A percentile compares a stretch with the other conserved stretches of the same genome.
Conservation (phyloP, 2,329 filamentous ascomycete species). For the Ophiostoma fasciatum region DNA sequence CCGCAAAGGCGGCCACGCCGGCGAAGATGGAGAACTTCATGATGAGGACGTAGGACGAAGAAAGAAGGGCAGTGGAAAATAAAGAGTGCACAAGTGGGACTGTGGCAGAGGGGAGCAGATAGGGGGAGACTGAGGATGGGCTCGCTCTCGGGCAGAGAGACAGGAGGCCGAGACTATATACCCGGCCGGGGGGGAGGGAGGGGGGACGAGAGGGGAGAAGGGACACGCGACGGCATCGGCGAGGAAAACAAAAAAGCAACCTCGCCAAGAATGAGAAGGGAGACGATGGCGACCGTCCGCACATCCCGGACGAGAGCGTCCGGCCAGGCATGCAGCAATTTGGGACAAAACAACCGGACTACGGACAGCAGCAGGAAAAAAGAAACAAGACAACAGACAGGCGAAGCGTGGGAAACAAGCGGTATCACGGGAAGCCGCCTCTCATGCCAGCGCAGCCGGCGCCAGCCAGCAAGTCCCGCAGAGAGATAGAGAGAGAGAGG, state of each 20-base stretch:
- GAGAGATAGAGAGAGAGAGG: background rate
- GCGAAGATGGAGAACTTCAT: constrained; percentile 11
- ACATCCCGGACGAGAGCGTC: background rate
- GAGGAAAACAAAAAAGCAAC: too few species aligned
- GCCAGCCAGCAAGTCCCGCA: too few species aligned
- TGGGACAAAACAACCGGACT: background rate
- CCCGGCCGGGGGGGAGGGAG: too few species aligned
- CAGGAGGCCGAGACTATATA: background rate
- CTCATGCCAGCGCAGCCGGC: too few species aligned
- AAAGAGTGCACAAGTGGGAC: background rate
- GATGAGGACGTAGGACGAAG: background rate
- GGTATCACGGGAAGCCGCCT: too few species aligned
- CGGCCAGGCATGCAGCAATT: background rate
- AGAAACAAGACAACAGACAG: background rate
- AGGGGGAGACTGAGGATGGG: background rate
- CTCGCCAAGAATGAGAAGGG: too few species aligned
- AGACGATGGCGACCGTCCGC: too few species aligned
- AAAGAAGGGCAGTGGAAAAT: background rate
- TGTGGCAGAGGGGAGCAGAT: background rate
- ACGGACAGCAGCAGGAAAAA: background rate
- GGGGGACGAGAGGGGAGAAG: too few species aligned
- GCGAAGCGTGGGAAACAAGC: too few species aligned
- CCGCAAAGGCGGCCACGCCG: constrained; percentile 2
- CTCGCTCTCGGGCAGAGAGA: too few species aligned
- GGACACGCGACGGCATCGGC: too few species aligned